phyloP scores from a whole-genome alignment of 1,284 basidiomycete genomes.

The Trichosporon asahii region DNA sequence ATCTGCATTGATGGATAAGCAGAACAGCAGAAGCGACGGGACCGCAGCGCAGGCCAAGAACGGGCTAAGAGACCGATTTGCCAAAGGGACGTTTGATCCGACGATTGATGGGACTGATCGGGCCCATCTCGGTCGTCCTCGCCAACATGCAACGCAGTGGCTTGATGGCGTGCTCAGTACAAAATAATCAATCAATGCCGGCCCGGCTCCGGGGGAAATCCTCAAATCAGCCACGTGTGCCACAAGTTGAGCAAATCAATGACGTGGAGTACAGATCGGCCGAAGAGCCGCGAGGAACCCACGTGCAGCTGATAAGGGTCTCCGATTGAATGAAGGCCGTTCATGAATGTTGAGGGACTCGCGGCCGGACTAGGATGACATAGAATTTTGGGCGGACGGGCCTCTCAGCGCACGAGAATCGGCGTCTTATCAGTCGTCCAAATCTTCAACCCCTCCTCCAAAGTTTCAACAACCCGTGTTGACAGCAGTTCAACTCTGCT shows the following conservation, averaged over 20 bases:
- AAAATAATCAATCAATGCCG: background rate
- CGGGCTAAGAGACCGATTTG: constrained; percentile 9
- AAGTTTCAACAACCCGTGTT: constrained; percentile 9
- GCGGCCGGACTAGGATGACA: too few species aligned
- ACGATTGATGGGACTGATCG: background rate
- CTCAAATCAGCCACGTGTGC: constrained; percentile 1
- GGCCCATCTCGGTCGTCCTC: background rate
- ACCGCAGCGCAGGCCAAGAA: background rate
- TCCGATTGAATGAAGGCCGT: background rate
- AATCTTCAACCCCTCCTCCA: background rate
- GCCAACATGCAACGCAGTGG: background rate
- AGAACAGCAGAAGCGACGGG: background rate
- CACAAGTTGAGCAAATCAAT: background rate
- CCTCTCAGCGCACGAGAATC: background rate
- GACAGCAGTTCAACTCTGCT: constrained; percentile 9
- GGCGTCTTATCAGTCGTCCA: constrained; percentile 6
- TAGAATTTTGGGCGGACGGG: constrained; percentile 1
- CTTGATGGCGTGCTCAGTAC: constrained; percentile 1
- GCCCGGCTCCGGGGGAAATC: background rate
- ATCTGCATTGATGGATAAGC: background rate
- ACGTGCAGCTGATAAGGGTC: background rate
- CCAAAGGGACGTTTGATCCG: background rate
- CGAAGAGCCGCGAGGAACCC: background rate
- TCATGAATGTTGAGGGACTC: background rate
- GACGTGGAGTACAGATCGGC: background rate